Evolutionary conservation across 1,284 basidiomycete genomes (phyloP).

Genomic region (Cryptococcus sp.): DNA sequence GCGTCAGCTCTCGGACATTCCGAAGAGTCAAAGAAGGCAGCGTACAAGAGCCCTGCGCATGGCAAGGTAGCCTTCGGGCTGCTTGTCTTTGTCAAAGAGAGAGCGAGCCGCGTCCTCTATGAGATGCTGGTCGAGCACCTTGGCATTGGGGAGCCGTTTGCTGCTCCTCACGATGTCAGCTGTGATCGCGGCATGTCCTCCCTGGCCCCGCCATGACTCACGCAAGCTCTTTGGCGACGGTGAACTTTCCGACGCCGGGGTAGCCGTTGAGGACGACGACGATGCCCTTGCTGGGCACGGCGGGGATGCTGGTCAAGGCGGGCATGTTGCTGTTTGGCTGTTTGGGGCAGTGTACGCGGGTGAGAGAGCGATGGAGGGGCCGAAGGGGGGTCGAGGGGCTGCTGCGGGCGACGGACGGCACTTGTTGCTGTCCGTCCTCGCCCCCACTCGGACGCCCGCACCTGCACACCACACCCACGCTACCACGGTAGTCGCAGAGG

Average conservation of each 20-base stretch:
- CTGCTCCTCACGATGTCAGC: constrained; percentile 8
- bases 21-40: background rate
- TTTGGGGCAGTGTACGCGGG: no score
- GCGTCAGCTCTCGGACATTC: background rate
- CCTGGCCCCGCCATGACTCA: constrained; percentile 14
- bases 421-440: no score
- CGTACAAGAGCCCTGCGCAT: constrained; percentile 10
- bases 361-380: no score
- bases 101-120: constrained; percentile 14
- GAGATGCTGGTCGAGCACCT: constrained; percentile 28
- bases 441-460: no score
- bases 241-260: constrained; percentile 36
- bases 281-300: constrained; percentile 4
- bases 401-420: no score
- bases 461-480: no score
- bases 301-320: no score
- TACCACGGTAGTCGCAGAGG: no score
- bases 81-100: constrained; percentile 8
- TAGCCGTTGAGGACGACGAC: constrained; percentile 37
- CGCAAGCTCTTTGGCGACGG: constrained; percentile 30
- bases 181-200: background rate
- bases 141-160: constrained; percentile 32
- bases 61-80: constrained; percentile 5
- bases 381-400: no score
- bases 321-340: no score